phyloP scores from a whole-genome alignment of 2,329 filamentous ascomycete genomes.

The Orbilia blumenaviensis region DNA sequence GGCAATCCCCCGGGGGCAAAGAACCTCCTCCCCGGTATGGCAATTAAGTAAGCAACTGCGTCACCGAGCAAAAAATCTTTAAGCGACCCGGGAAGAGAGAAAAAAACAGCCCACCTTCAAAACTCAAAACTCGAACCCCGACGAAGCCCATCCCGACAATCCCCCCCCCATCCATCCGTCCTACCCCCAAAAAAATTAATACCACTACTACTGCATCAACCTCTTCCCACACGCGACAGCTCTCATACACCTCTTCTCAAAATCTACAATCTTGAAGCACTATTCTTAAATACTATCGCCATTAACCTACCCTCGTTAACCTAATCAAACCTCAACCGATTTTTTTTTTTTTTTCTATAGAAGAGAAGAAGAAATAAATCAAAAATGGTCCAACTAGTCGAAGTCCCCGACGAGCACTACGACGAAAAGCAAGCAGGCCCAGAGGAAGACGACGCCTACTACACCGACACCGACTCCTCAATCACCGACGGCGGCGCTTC shows the following conservation, averaged over 20 bases:
- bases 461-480: constrained; percentile 88
- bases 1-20: not conserved
- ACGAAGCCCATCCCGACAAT: constrained; percentile 12
- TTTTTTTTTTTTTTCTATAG: too few relatives aligned
- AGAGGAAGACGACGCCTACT: constrained; percentile 82
- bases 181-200: too few relatives aligned
- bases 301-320: not conserved
- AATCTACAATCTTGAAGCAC: too few relatives aligned
- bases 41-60: too few relatives aligned
- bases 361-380: not conserved
- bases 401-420: constrained; percentile 97
- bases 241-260: too few relatives aligned
- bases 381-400: constrained; percentile 93
- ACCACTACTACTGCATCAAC: not conserved
- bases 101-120: constrained; percentile 6
- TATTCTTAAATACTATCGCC: not conserved
- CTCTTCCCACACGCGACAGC: constrained; percentile 3
- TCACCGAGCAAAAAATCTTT: constrained; percentile 47
- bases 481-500: constrained; percentile 71
- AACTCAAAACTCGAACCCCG: too few relatives aligned
- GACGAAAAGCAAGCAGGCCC: constrained; percentile 74
- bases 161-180: constrained; percentile 18
- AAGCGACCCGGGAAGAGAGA: too few relatives aligned
- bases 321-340: not conserved
- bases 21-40: too few relatives aligned